Conservation (phyloP, 2,329 filamentous ascomycete genomes). For the Penicillium sumatraense region DNA sequence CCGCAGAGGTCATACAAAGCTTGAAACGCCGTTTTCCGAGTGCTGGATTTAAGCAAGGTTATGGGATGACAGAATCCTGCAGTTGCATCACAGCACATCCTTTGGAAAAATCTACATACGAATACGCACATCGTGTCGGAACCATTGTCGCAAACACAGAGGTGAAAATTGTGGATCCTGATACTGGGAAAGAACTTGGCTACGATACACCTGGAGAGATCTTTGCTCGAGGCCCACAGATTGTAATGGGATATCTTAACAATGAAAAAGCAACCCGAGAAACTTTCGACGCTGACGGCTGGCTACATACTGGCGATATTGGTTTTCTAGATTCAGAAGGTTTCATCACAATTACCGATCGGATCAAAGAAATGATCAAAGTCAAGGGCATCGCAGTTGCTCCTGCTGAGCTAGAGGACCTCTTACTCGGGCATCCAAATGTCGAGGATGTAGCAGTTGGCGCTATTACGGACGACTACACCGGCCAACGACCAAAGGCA, state of each 20-base stretch:
- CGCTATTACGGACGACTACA: slow-evolving; percentile 35
- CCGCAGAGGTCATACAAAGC: slow-evolving; percentile 60
- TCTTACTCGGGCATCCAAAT: slow-evolving; percentile 60
- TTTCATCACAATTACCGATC: slow-evolving; percentile 58
- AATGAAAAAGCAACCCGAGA: slow-evolving; percentile 72
- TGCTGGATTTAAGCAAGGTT: slow-evolving; percentile 67
- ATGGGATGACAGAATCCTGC: slow-evolving; percentile 71
- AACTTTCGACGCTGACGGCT: slow-evolving; percentile 66
- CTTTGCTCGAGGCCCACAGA: slow-evolving; percentile 77
- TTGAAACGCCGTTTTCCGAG: slow-evolving; percentile 62
- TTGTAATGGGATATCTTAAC: slow-evolving; percentile 71
- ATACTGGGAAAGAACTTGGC: slow-evolving; percentile 55
- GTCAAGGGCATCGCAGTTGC: slow-evolving; percentile 63
- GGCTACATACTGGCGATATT: slow-evolving; percentile 69
- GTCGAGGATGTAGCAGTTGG: slow-evolving; percentile 63
- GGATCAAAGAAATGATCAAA: slow-evolving; percentile 72
- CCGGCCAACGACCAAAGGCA: slow-evolving; percentile 62
- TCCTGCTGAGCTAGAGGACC: slow-evolving; percentile 67
- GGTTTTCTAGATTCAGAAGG: slow-evolving; percentile 61
- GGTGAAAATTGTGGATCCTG: slow-evolving; percentile 61
- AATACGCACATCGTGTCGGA: slow-evolving; percentile 45
- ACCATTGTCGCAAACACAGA: slow-evolving; percentile 64
- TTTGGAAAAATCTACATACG: slow-evolving; percentile 59
- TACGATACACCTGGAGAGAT: slow-evolving; percentile 61
- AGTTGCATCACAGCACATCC: slow-evolving; percentile 67